phyloP scores from a whole-genome alignment of 2,329 filamentous ascomycete species.

The Hypoxylon sp. region DNA sequence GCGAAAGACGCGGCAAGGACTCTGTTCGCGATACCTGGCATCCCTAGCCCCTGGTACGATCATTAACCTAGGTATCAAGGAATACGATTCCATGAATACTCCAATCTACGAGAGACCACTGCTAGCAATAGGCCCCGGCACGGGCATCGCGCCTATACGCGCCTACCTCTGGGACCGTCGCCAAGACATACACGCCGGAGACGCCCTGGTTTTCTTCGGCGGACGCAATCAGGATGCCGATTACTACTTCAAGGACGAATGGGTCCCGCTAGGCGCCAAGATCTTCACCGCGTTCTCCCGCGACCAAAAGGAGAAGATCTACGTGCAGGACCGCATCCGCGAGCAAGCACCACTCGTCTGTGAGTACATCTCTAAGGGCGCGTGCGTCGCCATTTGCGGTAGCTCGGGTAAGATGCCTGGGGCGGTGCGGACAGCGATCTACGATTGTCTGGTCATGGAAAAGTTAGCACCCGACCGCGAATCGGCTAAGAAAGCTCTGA shows the following conservation, averaged over 20 bases:
- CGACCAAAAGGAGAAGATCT: slow-evolving; percentile 69
- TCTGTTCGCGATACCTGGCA: slow-evolving; percentile 89
- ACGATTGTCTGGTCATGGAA: slow-evolving; percentile 59
- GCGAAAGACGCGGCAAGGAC: slow-evolving; percentile 83
- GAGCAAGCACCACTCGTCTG: slow-evolving; percentile 55
- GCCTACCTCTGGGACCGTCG: slow-evolving; percentile 82
- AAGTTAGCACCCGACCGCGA: slow-evolving; percentile 51
- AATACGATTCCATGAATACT: slow-evolving; percentile 53
- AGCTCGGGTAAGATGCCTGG: slow-evolving; percentile 69
- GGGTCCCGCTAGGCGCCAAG: slow-evolving; percentile 65
- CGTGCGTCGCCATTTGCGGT: slow-evolving; percentile 66
- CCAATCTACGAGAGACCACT: slow-evolving; percentile 62
- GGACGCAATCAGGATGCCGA: slow-evolving; percentile 80
- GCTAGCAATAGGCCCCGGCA: slow-evolving; percentile 85
- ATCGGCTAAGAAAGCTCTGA: slow-evolving; percentile 54
- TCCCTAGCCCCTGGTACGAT: slow-evolving; percentile 68
- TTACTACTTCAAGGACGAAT: slow-evolving; percentile 85
- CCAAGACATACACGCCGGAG: slow-evolving; percentile 39
- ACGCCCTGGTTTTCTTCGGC: slow-evolving; percentile 79
- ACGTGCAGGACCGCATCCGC: slow-evolving; percentile 67
- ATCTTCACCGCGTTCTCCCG: slow-evolving; percentile 77
- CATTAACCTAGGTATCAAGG: slow-evolving; percentile 65
- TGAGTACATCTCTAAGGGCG: slow-evolving; percentile 53
- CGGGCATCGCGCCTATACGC: slow-evolving; percentile 86
- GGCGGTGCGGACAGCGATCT: slow-evolving; percentile 64